phyloP scores from a whole-genome alignment of 352 stramenopile genomes.

The Stephanocyclus meneghinianus region DNA sequence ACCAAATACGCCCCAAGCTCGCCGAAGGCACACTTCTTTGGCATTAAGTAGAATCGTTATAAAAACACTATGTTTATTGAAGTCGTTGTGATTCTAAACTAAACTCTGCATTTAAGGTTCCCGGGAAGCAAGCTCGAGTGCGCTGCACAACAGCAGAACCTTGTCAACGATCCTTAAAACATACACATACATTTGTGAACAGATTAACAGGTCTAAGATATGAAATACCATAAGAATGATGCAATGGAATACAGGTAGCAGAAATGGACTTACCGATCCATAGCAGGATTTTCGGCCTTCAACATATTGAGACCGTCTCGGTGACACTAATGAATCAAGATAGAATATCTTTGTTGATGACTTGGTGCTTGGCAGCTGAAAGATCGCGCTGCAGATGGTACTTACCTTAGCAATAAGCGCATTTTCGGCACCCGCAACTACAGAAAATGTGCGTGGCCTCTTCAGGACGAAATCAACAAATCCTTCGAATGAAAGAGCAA shows the following conservation, averaged over 20 bases:
- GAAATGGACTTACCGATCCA: constrained; percentile 29
- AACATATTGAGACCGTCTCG: constrained; percentile 54
- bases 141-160: constrained; percentile 65
- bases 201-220: neutral
- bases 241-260: neutral
- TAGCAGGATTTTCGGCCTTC: constrained; percentile 56
- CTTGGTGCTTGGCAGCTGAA: neutral
- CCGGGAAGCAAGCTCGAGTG: constrained; percentile 60
- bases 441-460: constrained; percentile 54
- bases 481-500: constrained; percentile 8
- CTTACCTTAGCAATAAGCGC: constrained; percentile 33
- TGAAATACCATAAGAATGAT: neutral
- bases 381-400: neutral
- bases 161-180: constrained; percentile 54
- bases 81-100: too few species aligned
- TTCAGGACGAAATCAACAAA: constrained; percentile 77
- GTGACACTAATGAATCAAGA: constrained; percentile 36
- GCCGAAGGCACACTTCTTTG: too few species aligned
- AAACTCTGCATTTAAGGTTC: constrained; percentile 10
- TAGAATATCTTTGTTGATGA: neutral
- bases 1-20: too few species aligned
- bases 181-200: neutral
- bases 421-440: constrained; percentile 52
- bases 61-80: too few species aligned
- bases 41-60: too few species aligned